These are phyloP conservation scores for Citrus reticulata DNA, from an alignment of 345 rosid species.

Conservation along the genomic window DNA sequence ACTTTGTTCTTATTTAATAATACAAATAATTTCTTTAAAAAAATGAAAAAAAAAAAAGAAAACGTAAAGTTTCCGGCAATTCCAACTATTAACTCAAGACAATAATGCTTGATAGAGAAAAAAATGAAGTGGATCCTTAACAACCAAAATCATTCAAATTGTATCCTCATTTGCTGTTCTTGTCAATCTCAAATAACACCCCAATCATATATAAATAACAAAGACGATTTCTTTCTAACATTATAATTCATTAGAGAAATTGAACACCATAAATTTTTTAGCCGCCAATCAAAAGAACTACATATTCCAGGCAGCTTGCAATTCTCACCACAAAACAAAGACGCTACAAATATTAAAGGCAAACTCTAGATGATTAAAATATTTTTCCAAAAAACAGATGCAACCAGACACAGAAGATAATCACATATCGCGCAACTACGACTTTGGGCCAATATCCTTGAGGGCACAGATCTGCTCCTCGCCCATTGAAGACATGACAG, in stretches of 20 bases:
- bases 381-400: not conserved
- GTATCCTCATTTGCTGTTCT: no score
- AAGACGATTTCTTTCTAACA: not conserved
- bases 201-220: not conserved
- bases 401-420: not conserved
- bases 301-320: not conserved
- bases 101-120: no score
- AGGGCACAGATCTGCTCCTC: constrained; percentile 55
- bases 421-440: not conserved
- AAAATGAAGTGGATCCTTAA: no score
- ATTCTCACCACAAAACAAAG: not conserved
- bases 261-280: not conserved
- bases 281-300: not conserved
- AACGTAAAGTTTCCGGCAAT: no score
- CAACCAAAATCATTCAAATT: no score
- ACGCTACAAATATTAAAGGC: not conserved
- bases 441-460: constrained; percentile 48
- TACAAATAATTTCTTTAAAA: no score
- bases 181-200: no score
- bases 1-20: no score
- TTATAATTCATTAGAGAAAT: not conserved
- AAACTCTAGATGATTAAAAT: not conserved
- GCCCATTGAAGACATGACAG: constrained; percentile 53
- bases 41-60: no score
- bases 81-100: no score